These are phyloP conservation scores for Aspergillus amoenus DNA, from an alignment of 2,329 filamentous ascomycete species.

Conservation along the genomic window DNA sequence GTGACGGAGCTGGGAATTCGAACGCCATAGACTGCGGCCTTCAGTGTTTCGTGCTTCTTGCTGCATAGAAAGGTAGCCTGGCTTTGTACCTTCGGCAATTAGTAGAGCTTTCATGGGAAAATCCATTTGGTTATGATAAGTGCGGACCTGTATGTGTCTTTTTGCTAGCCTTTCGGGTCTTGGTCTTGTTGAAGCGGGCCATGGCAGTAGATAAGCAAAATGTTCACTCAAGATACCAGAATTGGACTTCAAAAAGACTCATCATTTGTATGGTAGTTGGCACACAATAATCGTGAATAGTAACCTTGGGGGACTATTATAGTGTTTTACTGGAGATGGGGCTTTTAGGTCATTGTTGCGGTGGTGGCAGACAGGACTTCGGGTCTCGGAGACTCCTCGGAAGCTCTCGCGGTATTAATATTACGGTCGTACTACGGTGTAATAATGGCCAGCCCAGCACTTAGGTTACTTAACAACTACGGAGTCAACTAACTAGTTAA, in stretches of 20 bases:
- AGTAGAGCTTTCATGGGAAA: conserved; percentile 1
- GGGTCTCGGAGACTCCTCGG: too few relatives aligned
- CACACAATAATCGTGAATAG: background rate
- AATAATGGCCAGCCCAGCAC: too few relatives aligned
- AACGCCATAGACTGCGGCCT: conserved; percentile 48
- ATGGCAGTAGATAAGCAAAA: conserved; percentile 6
- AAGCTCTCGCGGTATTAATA: too few relatives aligned
- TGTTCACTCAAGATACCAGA: background rate
- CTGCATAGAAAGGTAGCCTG: conserved; percentile 46
- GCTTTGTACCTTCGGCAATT: conserved; percentile 14
- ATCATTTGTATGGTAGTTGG: background rate
- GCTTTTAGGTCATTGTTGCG: too few relatives aligned
- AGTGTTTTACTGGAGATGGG: too few relatives aligned
- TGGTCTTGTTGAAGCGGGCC: conserved; percentile 20
- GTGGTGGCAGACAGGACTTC: too few relatives aligned
- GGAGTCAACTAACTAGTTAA: too few relatives aligned
- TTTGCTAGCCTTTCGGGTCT: conserved; percentile 12
- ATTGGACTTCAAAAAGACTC: background rate
- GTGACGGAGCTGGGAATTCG: conserved; percentile 54
- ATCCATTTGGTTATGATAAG: conserved; percentile 2
- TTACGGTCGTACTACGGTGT: too few relatives aligned
- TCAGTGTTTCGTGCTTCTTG: conserved; percentile 61
- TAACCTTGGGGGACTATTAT: too few relatives aligned
- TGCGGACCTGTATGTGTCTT: background rate
- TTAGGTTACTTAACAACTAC: too few relatives aligned